A percentile compares a stretch with the other conserved stretches of the same genome.
Conservation (phyloP, 352 stramenopile genomes). For the Phytophthora uliginosa region DNA sequence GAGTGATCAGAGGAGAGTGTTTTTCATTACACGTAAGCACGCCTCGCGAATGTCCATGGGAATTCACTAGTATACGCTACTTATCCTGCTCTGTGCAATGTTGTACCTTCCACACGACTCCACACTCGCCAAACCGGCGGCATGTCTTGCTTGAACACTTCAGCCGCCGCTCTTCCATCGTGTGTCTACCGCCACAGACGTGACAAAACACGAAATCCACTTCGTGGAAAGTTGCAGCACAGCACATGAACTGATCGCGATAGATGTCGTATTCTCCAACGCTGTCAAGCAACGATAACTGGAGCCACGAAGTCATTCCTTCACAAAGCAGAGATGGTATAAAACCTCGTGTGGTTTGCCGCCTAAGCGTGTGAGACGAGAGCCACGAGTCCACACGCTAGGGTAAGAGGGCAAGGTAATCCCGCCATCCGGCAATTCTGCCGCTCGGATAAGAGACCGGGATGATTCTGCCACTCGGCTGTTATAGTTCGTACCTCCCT, state of each 20-base stretch:
- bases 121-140: not conserved
- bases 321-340: not conserved
- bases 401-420: not conserved
- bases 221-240: not conserved
- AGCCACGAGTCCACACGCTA: too few species aligned
- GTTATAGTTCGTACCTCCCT: not conserved
- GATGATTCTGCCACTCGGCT: too few species aligned
- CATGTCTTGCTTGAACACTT: not conserved
- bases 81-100: not conserved
- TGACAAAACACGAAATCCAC: not conserved
- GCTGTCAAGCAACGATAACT: not conserved
- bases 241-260: not conserved
- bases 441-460: too few species aligned
- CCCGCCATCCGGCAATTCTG: not conserved
- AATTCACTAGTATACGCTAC: not conserved
- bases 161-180: not conserved
- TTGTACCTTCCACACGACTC: not conserved
- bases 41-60: not conserved
- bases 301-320: not conserved
- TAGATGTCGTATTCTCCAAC: not conserved
- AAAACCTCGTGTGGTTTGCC: not conserved
- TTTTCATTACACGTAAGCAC: not conserved
- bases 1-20: not conserved
- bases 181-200: not conserved
- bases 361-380: not conserved